Percentiles rank a stretch among this genome's conserved stretches.
Evolutionary conservation across 2,329 filamentous ascomycete species (phyloP).

Genomic region (Fusarium marasasianum): DNA sequence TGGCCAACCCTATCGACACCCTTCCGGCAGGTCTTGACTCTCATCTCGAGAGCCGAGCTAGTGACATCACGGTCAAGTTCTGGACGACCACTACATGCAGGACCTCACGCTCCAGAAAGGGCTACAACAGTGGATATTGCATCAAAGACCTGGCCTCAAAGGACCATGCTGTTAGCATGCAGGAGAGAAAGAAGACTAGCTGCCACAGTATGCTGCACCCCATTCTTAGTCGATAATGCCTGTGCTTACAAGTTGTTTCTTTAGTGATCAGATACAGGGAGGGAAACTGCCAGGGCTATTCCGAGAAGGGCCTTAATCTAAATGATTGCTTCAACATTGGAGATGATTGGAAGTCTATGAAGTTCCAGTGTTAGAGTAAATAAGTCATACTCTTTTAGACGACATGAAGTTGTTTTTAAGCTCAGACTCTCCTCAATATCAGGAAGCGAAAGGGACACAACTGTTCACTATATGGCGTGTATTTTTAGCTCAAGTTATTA

Average conservation of each 20-base stretch:
- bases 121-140: background rate
- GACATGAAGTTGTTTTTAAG: background rate
- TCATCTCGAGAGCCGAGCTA: too few species aligned
- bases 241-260: background rate
- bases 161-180: background rate
- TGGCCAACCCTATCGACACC: too few species aligned
- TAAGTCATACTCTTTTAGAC: background rate
- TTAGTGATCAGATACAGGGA: background rate
- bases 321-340: background rate
- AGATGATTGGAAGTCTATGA: background rate
- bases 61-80: too few species aligned
- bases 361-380: background rate
- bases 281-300: background rate
- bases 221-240: too few species aligned
- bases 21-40: too few species aligned
- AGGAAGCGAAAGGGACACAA: background rate
- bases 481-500: background rate
- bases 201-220: background rate
- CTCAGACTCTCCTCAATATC: background rate
- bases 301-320: background rate
- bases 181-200: background rate
- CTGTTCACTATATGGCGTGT: rapidly evolving
- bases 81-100: too few species aligned
- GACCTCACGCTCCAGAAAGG: too few species aligned
- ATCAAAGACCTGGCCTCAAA: background rate